Conservation (phyloP, 2,329 filamentous ascomycete species). For the Fusarium sp. region DNA sequence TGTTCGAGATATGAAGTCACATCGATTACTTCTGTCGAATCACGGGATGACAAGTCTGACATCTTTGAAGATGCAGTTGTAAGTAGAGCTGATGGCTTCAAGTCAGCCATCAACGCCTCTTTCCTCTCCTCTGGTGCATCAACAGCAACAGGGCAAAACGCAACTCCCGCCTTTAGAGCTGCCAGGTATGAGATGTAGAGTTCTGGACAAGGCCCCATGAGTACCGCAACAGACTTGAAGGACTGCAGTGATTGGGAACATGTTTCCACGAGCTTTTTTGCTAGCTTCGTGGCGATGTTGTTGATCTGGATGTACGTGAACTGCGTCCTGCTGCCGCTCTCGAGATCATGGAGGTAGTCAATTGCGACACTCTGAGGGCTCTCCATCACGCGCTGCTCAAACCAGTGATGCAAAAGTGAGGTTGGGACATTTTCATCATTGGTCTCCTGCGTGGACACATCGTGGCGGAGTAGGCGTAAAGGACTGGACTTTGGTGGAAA, state of each 20-base stretch:
- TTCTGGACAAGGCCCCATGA: constrained; percentile 19
- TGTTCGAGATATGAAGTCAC: neutral
- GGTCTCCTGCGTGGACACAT: neutral
- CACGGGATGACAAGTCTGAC: fast-evolving
- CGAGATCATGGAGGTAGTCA: constrained; percentile 9
- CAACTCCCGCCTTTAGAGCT: constrained; percentile 10
- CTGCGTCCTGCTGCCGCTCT: neutral
- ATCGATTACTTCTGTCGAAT: neutral
- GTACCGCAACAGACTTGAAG: constrained; percentile 5
- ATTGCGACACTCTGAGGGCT: neutral
- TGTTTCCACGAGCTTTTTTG: neutral
- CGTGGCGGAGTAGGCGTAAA: neutral
- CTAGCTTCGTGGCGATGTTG: neutral
- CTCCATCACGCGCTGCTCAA: neutral
- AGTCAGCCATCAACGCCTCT: constrained; percentile 5
- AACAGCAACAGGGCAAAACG: constrained; percentile 19
- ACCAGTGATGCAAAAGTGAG: constrained; percentile 8
- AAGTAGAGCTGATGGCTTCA: constrained; percentile 5
- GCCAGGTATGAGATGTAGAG: constrained; percentile 26
- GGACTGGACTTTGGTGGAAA: constrained; percentile 10
- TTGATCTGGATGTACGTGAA: constrained; percentile 13
- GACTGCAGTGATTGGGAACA: neutral
- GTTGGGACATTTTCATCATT: fast-evolving
- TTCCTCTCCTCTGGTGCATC: constrained; percentile 17
- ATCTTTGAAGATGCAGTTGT: fast-evolving